A percentile compares a stretch with the other conserved stretches of the same genome.
phyloP scores from a whole-genome alignment of 495 filamentous ascomycete genomes.

The Aspergillus wentii region DNA sequence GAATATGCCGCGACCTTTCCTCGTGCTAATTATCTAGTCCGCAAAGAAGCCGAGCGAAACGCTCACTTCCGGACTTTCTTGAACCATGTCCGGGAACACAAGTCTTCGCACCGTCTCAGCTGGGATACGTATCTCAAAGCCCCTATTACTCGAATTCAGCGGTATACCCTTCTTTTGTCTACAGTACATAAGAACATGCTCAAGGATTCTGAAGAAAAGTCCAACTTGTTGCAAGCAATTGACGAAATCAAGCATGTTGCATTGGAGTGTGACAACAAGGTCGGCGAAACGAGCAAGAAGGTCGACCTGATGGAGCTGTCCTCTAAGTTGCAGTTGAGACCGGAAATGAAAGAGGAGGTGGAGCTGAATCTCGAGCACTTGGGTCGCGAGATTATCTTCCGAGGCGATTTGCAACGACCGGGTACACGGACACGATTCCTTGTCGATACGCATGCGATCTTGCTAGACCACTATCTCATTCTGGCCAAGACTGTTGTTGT shows the following conservation, averaged over 20 bases:
- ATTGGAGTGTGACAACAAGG: slow-evolving; percentile 85
- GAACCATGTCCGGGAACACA: slow-evolving; percentile 70
- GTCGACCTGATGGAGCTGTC: slow-evolving; percentile 85
- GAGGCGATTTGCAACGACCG: slow-evolving; percentile 84
- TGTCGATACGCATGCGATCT: slow-evolving; percentile 85
- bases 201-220: slow-evolving; percentile 83
- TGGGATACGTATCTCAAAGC: slow-evolving; percentile 95
- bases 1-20: slow-evolving; percentile 90
- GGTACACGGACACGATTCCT: slow-evolving; percentile 80
- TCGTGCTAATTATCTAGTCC: slow-evolving; percentile 73
- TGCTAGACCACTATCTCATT: slow-evolving; percentile 96
- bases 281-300: slow-evolving; percentile 91
- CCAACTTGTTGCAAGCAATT: slow-evolving; percentile 77
- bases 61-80: slow-evolving; percentile 83
- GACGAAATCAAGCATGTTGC: slow-evolving; percentile 95
- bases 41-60: slow-evolving; percentile 81
- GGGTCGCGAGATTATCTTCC: slow-evolving; percentile 80
- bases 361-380: slow-evolving; percentile 87
- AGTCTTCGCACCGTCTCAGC: slow-evolving; percentile 76
- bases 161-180: slow-evolving; percentile 77
- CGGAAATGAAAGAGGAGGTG: slow-evolving; percentile 78
- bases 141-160: slow-evolving; percentile 88
- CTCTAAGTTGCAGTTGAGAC: slow-evolving; percentile 73
- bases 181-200: slow-evolving; percentile 82
- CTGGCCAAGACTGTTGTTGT: slow-evolving; percentile 74